Evolutionary conservation across 805 yeast species (phyloP), one percentile per base, ranked within the genome.

Genomic region (Aciculoconidium aculeatum): DNA sequence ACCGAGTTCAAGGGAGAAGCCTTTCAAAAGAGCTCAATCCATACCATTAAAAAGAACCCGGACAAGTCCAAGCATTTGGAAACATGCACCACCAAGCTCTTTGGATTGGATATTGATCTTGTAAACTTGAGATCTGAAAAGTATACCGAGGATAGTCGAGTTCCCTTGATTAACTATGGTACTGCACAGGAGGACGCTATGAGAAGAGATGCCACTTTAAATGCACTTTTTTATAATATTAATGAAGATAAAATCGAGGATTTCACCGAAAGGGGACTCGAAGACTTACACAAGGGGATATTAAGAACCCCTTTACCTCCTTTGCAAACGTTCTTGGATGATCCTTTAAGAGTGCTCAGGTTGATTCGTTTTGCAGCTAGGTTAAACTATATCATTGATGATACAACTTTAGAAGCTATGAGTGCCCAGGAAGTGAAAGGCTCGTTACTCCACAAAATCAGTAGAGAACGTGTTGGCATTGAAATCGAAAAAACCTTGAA

Each of bases 11-110:
- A 47, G 66, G 36, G 46, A 34, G 38, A 53, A 35, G 40, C 47
- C 30, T 33, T 47, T n/a, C 51, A 44, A 10, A 51, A 49, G 28
- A 52, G 45, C 23, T 61, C 74, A 6, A 68, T 85, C 18, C 95
- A 88, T 50, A 83, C 80, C 34, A 87, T 92, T 38, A 87, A 83
- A 37, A 78, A 79, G 51, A 92, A 94, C 54, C 98, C 98, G 1
- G 96, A 84, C 39, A 90, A 88, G 53, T 82, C 95, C 2, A 94
- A 92, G 58, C 99, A 92, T 61, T 61, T 92, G 43, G 99, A 92
- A 46, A 94, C 99, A 1, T 94, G 96, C 23, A 92, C 96, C 3
- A 87, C 96, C 1, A 82, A 77, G 45, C 55, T 92, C 7, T 84
- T 71, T 47, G 94, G 79, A 1, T 52, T 80, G n/a, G 95, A 86